Conservation (phyloP, 140 eudicot genomes). For the Ambrosia hybrid region DNA sequence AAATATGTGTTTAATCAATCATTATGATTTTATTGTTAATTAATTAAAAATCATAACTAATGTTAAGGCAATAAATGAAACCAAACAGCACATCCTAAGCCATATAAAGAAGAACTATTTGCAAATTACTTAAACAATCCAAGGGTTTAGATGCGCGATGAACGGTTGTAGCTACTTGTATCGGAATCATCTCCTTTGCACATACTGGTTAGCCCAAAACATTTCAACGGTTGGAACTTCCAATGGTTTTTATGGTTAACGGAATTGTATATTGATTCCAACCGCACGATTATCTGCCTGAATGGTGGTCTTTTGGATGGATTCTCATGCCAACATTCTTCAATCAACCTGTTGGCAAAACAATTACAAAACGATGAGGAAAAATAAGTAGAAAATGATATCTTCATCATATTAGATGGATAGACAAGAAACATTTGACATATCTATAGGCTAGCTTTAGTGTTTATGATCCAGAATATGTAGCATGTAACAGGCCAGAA, state of each 20-base stretch:
- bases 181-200: constrained; percentile 53
- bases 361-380: background rate
- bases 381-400: background rate
- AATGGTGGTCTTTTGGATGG: constrained; percentile 81
- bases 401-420: background rate
- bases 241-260: constrained; percentile 46
- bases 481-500: background rate
- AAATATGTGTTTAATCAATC: background rate
- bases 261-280: constrained; percentile 59
- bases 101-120: constrained; percentile 21
- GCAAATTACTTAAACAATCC: constrained; percentile 10
- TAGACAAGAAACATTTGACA: no score
- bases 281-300: constrained; percentile 66
- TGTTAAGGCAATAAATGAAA: background rate
- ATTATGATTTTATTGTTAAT: background rate
- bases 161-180: constrained; percentile 45
- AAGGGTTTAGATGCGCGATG: constrained; percentile 41
- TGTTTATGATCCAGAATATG: no score
- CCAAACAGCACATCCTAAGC: constrained; percentile 15
- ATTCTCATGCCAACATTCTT: constrained; percentile 86
- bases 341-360: constrained; percentile 58
- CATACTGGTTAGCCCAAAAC: constrained; percentile 51
- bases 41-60: background rate
- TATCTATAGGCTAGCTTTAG: no score
- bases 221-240: constrained; percentile 68